phyloP scores from a whole-genome alignment of 495 filamentous ascomycete species.

The Penicillium fimorum region DNA sequence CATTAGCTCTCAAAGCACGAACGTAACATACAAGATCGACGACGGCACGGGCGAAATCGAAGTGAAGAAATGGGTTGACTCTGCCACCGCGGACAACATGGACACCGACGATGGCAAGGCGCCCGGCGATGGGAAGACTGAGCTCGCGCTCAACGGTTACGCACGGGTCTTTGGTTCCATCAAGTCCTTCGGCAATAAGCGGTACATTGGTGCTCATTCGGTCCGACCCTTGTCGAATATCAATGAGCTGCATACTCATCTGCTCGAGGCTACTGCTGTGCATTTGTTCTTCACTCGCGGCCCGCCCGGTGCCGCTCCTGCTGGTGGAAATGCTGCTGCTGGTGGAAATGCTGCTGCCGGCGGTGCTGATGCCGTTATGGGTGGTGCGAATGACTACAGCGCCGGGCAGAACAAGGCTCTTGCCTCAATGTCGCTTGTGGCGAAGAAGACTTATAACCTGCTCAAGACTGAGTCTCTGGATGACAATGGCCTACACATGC shows the following conservation, averaged over 20 bases:
- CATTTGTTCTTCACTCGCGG: constrained; percentile 88
- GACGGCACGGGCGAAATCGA: constrained; percentile 93
- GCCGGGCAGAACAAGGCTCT: constrained; percentile 36
- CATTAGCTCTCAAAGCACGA: constrained; percentile 81
- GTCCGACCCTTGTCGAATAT: constrained; percentile 76
- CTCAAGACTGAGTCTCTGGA: constrained; percentile 62
- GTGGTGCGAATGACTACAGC: constrained; percentile 38
- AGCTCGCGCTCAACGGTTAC: constrained; percentile 67
- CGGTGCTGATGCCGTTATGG: constrained; percentile 41
- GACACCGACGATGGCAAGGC: constrained; percentile 43
- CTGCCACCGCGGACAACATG: constrained; percentile 49
- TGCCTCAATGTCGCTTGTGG: constrained; percentile 51
- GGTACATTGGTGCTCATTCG: constrained; percentile 75
- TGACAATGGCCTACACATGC: constrained; percentile 77
- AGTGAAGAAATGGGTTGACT: constrained; percentile 88
- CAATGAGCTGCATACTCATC: constrained; percentile 87
- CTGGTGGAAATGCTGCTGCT: constrained; percentile 24
- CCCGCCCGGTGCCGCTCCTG: constrained; percentile 46
- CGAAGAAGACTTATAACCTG: constrained; percentile 65
- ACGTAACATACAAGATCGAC: constrained; percentile 88
- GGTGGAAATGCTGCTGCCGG: constrained; percentile 17
- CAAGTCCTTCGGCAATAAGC: constrained; percentile 74
- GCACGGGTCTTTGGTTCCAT: constrained; percentile 78
- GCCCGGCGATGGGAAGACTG: constrained; percentile 38
- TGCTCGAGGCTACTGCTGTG: constrained; percentile 83